These are phyloP conservation scores for Fusarium buxicola DNA, from an alignment of 2,329 filamentous ascomycete genomes.

Conservation along the genomic window DNA sequence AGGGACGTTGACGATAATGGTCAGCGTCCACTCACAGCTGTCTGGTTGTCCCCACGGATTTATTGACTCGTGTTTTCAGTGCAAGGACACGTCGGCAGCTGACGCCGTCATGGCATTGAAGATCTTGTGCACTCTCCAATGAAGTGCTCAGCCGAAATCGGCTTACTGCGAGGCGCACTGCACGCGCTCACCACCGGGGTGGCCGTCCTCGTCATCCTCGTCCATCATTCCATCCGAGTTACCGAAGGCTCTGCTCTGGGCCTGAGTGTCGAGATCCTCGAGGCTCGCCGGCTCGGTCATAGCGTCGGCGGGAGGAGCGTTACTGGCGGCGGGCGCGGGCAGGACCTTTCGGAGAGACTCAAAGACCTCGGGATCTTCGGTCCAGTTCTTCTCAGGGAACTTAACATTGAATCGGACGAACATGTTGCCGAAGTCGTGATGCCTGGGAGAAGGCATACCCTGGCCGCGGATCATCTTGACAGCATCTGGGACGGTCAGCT, in stretches of 20 bases:
- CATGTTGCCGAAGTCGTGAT: conserved; percentile 95
- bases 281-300: conserved; percentile 93
- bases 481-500: conserved; percentile 68
- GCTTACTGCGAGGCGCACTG: conserved; percentile 89
- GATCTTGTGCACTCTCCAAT: conserved; percentile 25
- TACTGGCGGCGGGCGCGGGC: conserved; percentile 74
- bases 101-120: conserved; percentile 33
- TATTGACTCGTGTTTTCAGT: conserved; percentile 14
- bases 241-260: conserved; percentile 74
- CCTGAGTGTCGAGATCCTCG: conserved; percentile 81
- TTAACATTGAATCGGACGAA: conserved; percentile 98
- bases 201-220: conserved; percentile 82
- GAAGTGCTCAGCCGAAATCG: conserved; percentile 14
- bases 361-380: conserved; percentile 75
- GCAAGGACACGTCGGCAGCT: conserved; percentile 20
- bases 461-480: conserved; percentile 96
- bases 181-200: conserved; percentile 80
- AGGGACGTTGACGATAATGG: conserved; percentile 28
- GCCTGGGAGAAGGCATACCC: conserved; percentile 95
- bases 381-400: conserved; percentile 86
- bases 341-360: conserved; percentile 85
- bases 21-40: conserved; percentile 38
- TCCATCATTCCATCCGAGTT: conserved; percentile 70
- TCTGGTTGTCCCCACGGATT: conserved; percentile 10
- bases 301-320: conserved; percentile 79